A percentile compares a stretch with the other conserved stretches of the same genome.
Evolutionary conservation across 306 rosid genomes (phyloP).

Genomic region (Inga oerstediana): DNA sequence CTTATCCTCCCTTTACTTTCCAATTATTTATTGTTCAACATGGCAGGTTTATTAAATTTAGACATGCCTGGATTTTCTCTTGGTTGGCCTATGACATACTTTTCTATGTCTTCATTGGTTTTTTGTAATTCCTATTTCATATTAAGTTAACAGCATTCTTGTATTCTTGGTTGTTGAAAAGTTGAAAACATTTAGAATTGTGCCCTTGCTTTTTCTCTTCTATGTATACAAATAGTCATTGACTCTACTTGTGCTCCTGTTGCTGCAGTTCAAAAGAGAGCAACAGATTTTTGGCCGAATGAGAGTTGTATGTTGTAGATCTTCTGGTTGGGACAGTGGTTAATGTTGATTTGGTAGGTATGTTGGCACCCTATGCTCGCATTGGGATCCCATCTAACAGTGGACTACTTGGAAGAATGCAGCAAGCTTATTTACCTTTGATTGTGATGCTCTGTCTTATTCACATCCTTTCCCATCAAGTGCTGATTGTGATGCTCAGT

Average conservation of each 20-base stretch:
- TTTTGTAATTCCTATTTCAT: not conserved
- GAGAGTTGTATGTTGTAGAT: slow-evolving; percentile 92
- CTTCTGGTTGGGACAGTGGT: slow-evolving; percentile 87
- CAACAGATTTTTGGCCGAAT: slow-evolving; percentile 92
- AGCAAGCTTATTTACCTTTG: slow-evolving; percentile 69
- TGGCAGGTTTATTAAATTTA: not conserved
- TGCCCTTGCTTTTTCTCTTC: slow-evolving; percentile 13
- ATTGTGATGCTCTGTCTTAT: too few relatives aligned
- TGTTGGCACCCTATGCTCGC: slow-evolving; percentile 95
- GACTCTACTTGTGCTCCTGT: slow-evolving; percentile 88
- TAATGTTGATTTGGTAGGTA: slow-evolving; percentile 84
- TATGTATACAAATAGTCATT: slow-evolving; percentile 68
- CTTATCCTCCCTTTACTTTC: not conserved
- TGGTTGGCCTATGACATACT: slow-evolving; percentile 32
- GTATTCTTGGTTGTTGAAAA: slow-evolving; percentile 17
- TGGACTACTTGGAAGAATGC: slow-evolving; percentile 74
- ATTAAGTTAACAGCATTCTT: slow-evolving; percentile 12
- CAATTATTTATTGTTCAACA: not conserved
- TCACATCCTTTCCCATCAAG: too few relatives aligned
- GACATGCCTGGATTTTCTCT: slow-evolving; percentile 27
- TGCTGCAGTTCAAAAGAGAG: slow-evolving; percentile 95
- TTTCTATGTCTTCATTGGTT: not conserved
- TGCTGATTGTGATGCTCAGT: too few relatives aligned
- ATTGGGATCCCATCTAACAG: slow-evolving; percentile 62
- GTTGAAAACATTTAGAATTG: not conserved